Evolutionary conservation across 192 early-diverging fungal genomes (phyloP).

Genomic region (Phlyctochytrium arcticum): DNA sequence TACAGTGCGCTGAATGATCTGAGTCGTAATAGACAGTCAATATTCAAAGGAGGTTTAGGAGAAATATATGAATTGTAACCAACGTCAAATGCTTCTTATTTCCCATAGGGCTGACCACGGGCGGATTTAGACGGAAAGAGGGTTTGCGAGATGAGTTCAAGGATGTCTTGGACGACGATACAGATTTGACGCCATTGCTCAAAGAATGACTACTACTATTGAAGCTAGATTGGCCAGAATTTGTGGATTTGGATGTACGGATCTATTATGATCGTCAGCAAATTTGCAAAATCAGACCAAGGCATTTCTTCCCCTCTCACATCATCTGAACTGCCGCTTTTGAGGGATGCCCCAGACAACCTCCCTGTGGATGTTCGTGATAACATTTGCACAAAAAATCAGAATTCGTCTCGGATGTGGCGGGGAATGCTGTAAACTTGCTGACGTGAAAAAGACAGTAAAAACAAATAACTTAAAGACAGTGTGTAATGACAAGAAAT

Average conservation of each 20-base stretch:
- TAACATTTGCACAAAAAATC: no score
- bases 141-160: constrained; percentile 29
- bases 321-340: neutral
- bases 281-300: neutral
- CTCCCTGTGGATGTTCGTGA: neutral
- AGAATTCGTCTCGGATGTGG: no score
- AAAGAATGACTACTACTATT: no score
- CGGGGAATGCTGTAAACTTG: no score
- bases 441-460: no score
- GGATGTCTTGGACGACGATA: neutral
- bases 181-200: no score
- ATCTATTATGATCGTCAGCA: neutral
- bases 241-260: neutral
- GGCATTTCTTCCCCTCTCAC: neutral
- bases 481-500: no score
- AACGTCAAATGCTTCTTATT: constrained; percentile 27
- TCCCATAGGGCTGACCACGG: constrained; percentile 23
- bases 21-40: neutral
- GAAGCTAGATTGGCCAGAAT: neutral
- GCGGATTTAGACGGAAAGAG: constrained; percentile 10
- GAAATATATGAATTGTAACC: neutral
- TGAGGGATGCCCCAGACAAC: neutral
- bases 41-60: no score
- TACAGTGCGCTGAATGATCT: constrained; percentile 33
- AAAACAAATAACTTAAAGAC: no score